A percentile compares a stretch with the other conserved stretches of the same genome.
Evolutionary conservation across 78 protist species (phyloP).

Genomic region (Dictyostelium purpureum): DNA sequence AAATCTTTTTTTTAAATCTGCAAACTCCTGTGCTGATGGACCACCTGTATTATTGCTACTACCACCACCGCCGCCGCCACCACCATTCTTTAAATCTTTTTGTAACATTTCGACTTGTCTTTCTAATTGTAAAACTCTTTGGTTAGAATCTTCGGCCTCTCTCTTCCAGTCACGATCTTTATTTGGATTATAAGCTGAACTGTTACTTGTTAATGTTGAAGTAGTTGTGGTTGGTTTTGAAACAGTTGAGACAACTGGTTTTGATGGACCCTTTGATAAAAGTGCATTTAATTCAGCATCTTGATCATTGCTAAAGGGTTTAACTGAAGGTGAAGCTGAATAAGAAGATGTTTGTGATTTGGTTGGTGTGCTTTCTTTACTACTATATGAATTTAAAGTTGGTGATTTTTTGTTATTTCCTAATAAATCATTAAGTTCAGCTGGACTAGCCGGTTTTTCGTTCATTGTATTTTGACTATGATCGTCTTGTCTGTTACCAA

Average conservation of each 20-base stretch:
- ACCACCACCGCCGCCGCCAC: not conserved
- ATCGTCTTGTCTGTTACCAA: no score
- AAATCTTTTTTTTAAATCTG: constrained; percentile 17
- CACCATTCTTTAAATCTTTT: not conserved
- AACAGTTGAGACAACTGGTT: not conserved
- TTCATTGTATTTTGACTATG: no score
- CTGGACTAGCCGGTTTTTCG: not conserved
- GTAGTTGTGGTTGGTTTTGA: not conserved
- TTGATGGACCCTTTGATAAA: not conserved
- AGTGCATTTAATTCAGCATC: constrained; percentile 16
- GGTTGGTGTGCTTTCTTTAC: not conserved
- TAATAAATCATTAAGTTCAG: not conserved
- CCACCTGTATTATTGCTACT: not conserved
- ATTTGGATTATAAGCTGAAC: not conserved
- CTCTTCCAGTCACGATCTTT: constrained; percentile 8
- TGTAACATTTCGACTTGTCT: constrained; percentile 9
- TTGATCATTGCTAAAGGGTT: constrained; percentile 4
- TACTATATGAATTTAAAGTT: not conserved
- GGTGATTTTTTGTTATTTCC: not conserved
- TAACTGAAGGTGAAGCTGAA: not conserved
- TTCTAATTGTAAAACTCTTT: constrained; percentile 35
- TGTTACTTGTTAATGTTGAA: not conserved
- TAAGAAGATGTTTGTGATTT: not conserved
- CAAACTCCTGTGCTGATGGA: not conserved
- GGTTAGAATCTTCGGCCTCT: constrained; percentile 8